Percentiles rank a stretch among this genome's conserved stretches.
These are phyloP conservation scores for Pythium inflatum DNA, from an alignment of 352 stramenopile genomes.

Conservation along the genomic window DNA sequence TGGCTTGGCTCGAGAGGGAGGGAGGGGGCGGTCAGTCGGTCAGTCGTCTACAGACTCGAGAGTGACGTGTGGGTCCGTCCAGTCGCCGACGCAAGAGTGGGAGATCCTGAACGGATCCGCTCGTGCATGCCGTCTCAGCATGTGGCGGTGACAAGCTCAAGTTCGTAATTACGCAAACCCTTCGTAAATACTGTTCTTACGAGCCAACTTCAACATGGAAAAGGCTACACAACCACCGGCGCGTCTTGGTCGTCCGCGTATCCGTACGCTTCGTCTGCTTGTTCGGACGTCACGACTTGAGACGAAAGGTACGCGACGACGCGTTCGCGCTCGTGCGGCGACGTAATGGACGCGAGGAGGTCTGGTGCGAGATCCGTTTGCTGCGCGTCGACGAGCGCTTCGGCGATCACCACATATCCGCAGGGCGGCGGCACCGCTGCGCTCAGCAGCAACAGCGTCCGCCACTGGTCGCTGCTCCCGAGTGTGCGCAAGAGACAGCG, in stretches of 20 bases:
- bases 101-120: not conserved
- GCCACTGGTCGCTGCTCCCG: constrained; percentile 52
- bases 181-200: constrained; percentile 17
- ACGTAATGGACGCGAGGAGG: constrained; percentile 43
- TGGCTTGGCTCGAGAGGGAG: constrained; percentile 20
- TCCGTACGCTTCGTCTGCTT: constrained; percentile 10
- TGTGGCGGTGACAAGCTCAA: constrained; percentile 25
- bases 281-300: constrained; percentile 23
- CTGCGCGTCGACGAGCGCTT: constrained; percentile 53
- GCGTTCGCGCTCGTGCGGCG: constrained; percentile 38
- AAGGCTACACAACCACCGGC: not conserved
- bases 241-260: not conserved
- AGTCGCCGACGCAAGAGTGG: too few relatives aligned
- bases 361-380: constrained; percentile 42
- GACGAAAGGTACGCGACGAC: constrained; percentile 37
- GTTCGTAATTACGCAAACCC: constrained; percentile 25
- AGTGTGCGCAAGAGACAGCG: constrained; percentile 53
- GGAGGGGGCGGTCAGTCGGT: not conserved
- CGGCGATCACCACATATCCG: constrained; percentile 47
- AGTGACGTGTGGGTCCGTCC: not conserved
- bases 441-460: constrained; percentile 46
- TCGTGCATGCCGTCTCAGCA: not conserved
- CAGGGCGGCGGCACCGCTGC: constrained; percentile 43
- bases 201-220: constrained; percentile 26
- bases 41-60: constrained; percentile 26